Evolutionary conservation across 805 yeast species (phyloP).

Genomic region (Pichia eremophila): DNA sequence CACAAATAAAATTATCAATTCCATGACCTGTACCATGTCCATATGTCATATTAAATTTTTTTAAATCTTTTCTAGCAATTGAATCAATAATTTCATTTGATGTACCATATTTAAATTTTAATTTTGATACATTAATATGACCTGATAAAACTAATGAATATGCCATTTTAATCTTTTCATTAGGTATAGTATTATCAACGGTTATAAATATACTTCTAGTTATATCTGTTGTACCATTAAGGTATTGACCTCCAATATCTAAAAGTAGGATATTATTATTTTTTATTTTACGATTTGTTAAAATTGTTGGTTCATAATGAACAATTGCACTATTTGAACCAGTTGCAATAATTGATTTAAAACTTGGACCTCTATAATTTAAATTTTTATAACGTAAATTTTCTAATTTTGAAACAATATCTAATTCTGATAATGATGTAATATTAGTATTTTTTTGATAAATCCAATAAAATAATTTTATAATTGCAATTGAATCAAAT

Average conservation of each 20-base stretch:
- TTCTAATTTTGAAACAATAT: constrained; percentile 46
- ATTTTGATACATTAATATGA: constrained; percentile 74
- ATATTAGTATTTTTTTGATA: constrained; percentile 34
- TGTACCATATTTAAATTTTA: constrained; percentile 68
- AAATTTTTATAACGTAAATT: constrained; percentile 32
- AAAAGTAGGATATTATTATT: constrained; percentile 61
- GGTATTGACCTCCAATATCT: constrained; percentile 87
- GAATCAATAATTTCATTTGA: constrained; percentile 72
- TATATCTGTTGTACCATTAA: constrained; percentile 94
- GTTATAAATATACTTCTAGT: constrained; percentile 78
- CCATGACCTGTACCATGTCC: constrained; percentile 98
- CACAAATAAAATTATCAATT: constrained; percentile 83
- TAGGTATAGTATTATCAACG: constrained; percentile 31
- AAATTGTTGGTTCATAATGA: constrained; percentile 63
- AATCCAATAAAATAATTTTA: constrained; percentile 75
- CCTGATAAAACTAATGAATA: constrained; percentile 89
- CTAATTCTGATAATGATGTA: constrained; percentile 31
- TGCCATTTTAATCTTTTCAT: constrained; percentile 44
- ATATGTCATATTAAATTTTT: constrained; percentile 78
- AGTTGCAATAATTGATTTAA: constrained; percentile 67
- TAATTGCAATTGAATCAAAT: constrained; percentile 73
- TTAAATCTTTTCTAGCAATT: constrained; percentile 73
- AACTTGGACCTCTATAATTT: constrained; percentile 59
- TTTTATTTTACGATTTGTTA: constrained; percentile 50
- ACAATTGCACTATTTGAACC: constrained; percentile 71